phyloP scores from a whole-genome alignment of 75 land plant species.

The Azolla pinnata region DNA sequence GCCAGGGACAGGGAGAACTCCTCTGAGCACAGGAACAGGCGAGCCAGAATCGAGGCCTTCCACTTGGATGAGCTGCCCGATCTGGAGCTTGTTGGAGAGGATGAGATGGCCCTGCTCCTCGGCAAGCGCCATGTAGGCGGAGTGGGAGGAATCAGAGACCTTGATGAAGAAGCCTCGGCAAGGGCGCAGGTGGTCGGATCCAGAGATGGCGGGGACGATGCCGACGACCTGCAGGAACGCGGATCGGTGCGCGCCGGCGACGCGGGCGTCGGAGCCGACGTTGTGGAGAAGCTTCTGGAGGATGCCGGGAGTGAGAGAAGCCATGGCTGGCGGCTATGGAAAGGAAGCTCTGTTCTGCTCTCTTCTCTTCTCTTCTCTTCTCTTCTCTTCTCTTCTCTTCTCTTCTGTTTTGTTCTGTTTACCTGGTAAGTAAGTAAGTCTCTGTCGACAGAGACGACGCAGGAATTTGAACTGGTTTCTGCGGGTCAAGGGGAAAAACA shows the following conservation, averaged over 20 bases:
- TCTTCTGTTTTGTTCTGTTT: too few species aligned
- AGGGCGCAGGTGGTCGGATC: conserved; percentile 56
- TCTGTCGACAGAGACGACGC: too few species aligned
- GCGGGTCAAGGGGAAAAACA: too few species aligned
- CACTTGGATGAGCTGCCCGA: conserved; percentile 78
- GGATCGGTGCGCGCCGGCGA: conserved; percentile 67
- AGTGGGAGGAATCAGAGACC: conserved; percentile 81
- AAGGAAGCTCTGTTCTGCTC: too few species aligned
- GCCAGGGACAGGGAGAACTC: conserved; percentile 61
- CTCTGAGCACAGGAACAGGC: conserved; percentile 48
- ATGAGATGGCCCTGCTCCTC: conserved; percentile 62
- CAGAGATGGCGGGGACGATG: conserved; percentile 72
- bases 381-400: too few species aligned
- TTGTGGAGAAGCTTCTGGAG: conserved; percentile 82
- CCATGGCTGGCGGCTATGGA: too few species aligned
- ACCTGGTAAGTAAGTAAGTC: too few species aligned
- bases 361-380: too few species aligned
- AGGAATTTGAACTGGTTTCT: too few species aligned
- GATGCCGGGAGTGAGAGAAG: conserved; percentile 83
- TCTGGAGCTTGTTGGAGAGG: conserved; percentile 71
- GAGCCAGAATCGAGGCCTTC: conserved; percentile 54
- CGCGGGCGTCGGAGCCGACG: conserved; percentile 55
- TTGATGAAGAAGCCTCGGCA: conserved; percentile 74
- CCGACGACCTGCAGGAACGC: conserved; percentile 52
- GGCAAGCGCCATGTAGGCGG: conserved; percentile 79